Conservation (phyloP, 2,329 filamentous ascomycete genomes). For the Sarocladium kiliense region DNA sequence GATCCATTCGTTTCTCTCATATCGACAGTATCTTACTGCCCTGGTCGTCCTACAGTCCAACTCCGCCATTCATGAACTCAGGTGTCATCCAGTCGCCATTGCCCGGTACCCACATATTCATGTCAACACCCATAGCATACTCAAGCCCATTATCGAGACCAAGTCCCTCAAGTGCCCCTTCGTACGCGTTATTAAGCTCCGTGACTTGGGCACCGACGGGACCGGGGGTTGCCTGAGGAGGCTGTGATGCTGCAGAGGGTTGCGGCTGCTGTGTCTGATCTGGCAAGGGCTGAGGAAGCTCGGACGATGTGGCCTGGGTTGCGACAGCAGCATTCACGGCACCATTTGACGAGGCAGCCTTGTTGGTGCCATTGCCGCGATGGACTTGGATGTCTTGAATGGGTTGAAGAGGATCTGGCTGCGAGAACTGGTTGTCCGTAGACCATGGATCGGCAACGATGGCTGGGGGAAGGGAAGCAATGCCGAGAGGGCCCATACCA, state of each 20-base stretch:
- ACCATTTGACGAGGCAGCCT: not conserved
- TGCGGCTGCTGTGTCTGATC: not conserved
- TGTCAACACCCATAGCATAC: slow-evolving; percentile 36
- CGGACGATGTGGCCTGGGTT: not conserved
- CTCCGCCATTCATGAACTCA: slow-evolving; percentile 26
- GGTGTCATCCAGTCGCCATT: slow-evolving; percentile 9
- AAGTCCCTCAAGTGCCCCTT: slow-evolving; percentile 41
- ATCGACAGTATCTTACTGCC: not conserved
- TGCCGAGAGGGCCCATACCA: not conserved
- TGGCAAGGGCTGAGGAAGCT: not conserved
- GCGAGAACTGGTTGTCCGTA: slow-evolving; percentile 3
- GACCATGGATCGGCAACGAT: slow-evolving; percentile 7
- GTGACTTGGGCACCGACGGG: slow-evolving; percentile 22
- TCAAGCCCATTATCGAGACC: slow-evolving; percentile 39
- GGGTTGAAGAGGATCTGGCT: slow-evolving; percentile 1
- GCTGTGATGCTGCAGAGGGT: slow-evolving; percentile 16
- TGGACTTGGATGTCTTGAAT: slow-evolving; percentile 7
- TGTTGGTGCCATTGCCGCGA: not conserved
- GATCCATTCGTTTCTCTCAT: not conserved
- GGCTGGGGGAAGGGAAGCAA: not conserved
- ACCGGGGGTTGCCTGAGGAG: slow-evolving; percentile 18
- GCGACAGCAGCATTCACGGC: not conserved
- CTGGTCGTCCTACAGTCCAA: slow-evolving; percentile 14
- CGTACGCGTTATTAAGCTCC: slow-evolving; percentile 46
- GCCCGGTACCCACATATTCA: slow-evolving; percentile 24